Evolutionary conservation across 2,329 filamentous ascomycete species (phyloP).

Genomic region (Fusarium abutilonis): DNA sequence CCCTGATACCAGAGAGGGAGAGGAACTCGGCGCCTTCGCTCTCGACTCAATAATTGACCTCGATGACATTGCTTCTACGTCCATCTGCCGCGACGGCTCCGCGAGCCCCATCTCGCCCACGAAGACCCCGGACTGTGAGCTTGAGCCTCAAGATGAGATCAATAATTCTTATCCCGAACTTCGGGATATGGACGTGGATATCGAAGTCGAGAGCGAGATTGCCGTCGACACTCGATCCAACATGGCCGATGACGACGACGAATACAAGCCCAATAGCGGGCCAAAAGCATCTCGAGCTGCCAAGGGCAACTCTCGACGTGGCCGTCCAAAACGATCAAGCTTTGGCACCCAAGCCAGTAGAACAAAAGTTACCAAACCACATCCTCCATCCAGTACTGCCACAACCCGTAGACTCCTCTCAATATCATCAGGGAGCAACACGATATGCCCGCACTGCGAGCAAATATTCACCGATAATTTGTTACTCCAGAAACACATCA

Average conservation of each 20-base stretch:
- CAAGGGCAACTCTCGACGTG: constrained; percentile 22
- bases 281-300: constrained; percentile 4
- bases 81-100: background rate
- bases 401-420: constrained; percentile 21
- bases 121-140: background rate
- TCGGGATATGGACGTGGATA: constrained; percentile 12
- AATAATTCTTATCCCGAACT: constrained; percentile 23
- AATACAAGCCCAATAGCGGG: constrained; percentile 13
- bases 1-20: background rate
- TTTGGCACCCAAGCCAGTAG: background rate
- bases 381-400: background rate
- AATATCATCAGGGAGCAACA: background rate
- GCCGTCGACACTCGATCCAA: background rate
- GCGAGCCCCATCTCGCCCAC: background rate
- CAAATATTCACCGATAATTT: constrained; percentile 56
- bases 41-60: constrained; percentile 10
- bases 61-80: constrained; percentile 4
- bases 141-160: constrained; percentile 1
- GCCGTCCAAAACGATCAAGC: constrained; percentile 20
- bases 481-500: constrained; percentile 60
- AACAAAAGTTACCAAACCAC: constrained; percentile 22
- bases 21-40: constrained; percentile 2
- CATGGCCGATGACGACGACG: background rate
- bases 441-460: constrained; percentile 35
- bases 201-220: constrained; percentile 1